Evolutionary conservation across 2,329 filamentous ascomycete species (phyloP), one percentile per base, ranked within the genome.

Genomic region (Chrysoporthe austroafricana): DNA sequence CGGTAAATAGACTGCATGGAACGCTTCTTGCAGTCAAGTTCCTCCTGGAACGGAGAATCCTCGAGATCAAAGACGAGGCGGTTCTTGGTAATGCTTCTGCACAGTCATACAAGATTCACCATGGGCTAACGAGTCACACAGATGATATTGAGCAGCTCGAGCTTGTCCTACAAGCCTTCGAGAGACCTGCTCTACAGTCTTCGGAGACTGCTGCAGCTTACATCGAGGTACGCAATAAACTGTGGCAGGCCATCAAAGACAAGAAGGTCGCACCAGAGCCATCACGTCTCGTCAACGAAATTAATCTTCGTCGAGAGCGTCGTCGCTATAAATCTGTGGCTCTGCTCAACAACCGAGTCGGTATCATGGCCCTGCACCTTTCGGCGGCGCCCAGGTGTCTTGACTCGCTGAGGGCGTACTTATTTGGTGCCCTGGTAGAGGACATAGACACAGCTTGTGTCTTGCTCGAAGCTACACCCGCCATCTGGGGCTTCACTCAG

Each of bases 1-100:
- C 78, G 2, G 79, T 83, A 56, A 91, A 91, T 70, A 77, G 80
- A 42, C 74, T 87, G 0, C 89, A 91, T 70, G 89, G 89, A 1
- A 78, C 83, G 2, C 79, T 91, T 1, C 73, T 90, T 62, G 82
- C 86, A 0, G 75, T 86, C 9, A 86, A 85, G 66, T 87, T 85
- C 70, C 77, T 89, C 2, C 73, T 90, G 42, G 85, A 88, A 69
- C 82, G 86, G 46, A 80, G 87, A 16, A 74, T 84, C 57, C 74
- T 84, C 44, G 58, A 52, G 57, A 61, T 54, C 21, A 60, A 13
- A 8, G 56, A 66, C 36, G 64, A 62, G 39, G 32, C 32, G 3
- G 39, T 44, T 36, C 54, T 61, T 52, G 67, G 67, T 57, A 62
- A 66, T 44, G 14, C 26, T 26, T 34, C 43, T 39, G n/a, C 16